Evolutionary conservation across 2,329 filamentous ascomycete species (phyloP).

Genomic region (Talaromyces piceae): DNA sequence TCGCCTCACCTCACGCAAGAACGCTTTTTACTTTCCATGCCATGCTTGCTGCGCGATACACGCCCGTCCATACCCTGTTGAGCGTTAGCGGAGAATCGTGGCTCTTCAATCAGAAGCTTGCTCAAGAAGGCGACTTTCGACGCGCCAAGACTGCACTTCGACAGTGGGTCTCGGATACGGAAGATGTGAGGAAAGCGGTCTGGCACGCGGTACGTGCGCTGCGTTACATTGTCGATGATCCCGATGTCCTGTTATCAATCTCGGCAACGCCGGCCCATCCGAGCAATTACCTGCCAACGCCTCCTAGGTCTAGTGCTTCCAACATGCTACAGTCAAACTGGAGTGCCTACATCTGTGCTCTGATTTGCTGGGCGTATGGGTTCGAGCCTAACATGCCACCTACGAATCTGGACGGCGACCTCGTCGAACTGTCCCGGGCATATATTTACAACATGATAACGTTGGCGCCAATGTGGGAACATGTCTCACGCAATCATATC

Average conservation of each 20-base stretch:
- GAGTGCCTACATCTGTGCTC: constrained; percentile 25
- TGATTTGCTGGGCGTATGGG: constrained; percentile 30
- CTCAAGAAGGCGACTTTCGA: constrained; percentile 24
- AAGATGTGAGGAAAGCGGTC: constrained; percentile 21
- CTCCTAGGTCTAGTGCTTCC: constrained; percentile 8
- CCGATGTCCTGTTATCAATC: not conserved
- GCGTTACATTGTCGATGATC: constrained; percentile 12
- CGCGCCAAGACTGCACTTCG: constrained; percentile 22
- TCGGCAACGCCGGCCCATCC: not conserved
- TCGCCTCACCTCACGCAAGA: constrained; percentile 8
- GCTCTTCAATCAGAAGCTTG: constrained; percentile 28
- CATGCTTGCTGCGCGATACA: constrained; percentile 22
- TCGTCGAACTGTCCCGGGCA: constrained; percentile 10
- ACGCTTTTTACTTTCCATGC: constrained; percentile 24
- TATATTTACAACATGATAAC: constrained; percentile 18
- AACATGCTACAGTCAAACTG: constrained; percentile 27
- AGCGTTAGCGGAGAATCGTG: constrained; percentile 30
- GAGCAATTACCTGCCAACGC: not conserved
- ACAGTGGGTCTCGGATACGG: constrained; percentile 21
- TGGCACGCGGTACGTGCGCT: constrained; percentile 26
- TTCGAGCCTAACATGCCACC: constrained; percentile 10
- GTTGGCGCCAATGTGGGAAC: constrained; percentile 14
- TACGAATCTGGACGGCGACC: not conserved
- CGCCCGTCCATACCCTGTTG: constrained; percentile 24
- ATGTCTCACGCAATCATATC: constrained; percentile 13